Base-by-base conservation (phyloP, 2,329 filamentous ascomycete genomes). In the Lachnellula suecica region DNA sequence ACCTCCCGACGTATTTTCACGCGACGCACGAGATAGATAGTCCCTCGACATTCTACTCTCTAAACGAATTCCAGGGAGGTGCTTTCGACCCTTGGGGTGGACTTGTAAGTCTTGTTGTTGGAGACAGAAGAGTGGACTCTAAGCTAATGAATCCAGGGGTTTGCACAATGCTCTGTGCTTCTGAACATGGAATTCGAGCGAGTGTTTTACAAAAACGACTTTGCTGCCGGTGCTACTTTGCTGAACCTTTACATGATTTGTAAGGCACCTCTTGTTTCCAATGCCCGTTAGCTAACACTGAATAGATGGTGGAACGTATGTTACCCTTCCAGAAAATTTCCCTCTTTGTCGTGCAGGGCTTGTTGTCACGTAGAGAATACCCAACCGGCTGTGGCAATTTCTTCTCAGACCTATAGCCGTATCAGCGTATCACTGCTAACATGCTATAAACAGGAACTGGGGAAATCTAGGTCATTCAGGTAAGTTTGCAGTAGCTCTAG, bases 161-260 rank as follows among this genome's bases (percentile, higher is more conserved):
- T 88, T 45, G 83, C 81, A 2, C 74, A 84, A 51, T 94, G 90
- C 61, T 74, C 79, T 4, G 71, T 74, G 2, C 74, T 92, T 3
- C 72, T 89, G 4, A 87, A 88, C 56, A 74, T 84, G n/a, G 86
- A 91, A 59, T 91, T 90, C 56, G 83, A 88, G 55, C 75, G 88
- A 15, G 84, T 94, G 0, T 90, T 91, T 64, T 89, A 91, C 69
- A 93, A 92, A 75, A 89, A 91, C 59, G 76, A 84, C 47, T 81
- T 85, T 47, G 82, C 82, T 34, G 81, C 85, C 15, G 85, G 83
- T 0, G 79, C 85, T 2, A 83, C 80, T 0, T 81, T 93, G 7
- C 73, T 91, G 52, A 91, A 85, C 59, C 64, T 90, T 1, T 92
- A 91, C 67, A 92, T 92, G 89, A 83, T 84, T 64, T 59, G 68